A percentile compares a stretch with the other conserved stretches of the same genome.
Evolutionary conservation across 208 protist genomes (phyloP).

Genomic region (Trypanosoma cruzi): DNA sequence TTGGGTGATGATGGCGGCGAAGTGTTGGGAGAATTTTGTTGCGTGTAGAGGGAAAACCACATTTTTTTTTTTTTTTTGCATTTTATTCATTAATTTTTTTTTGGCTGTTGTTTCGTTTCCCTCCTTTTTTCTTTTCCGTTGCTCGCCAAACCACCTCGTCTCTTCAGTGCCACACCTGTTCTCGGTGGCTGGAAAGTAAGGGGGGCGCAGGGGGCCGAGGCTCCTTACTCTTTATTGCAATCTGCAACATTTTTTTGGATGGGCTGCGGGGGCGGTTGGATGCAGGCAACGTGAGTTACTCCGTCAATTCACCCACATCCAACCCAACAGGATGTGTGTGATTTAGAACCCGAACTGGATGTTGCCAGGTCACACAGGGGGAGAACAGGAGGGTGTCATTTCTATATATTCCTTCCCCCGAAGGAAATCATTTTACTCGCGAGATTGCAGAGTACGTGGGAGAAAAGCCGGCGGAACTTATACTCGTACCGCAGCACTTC

Average conservation of each 20-base stretch:
- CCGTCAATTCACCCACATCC: neutral
- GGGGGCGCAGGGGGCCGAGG: too few species aligned
- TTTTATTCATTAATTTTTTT: too few species aligned
- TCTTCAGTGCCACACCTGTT: too few species aligned
- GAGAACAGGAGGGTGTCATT: neutral
- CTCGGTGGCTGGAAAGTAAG: too few species aligned
- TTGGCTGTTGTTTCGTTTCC: too few species aligned
- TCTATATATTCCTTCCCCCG: constrained; percentile 7
- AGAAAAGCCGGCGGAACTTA: constrained; percentile 32
- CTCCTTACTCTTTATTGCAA: neutral
- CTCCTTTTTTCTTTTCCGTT: too few species aligned
- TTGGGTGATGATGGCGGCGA: neutral
- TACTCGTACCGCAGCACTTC: constrained; percentile 57
- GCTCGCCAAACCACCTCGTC: too few species aligned
- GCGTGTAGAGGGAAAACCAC: neutral
- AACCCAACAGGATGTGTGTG: neutral
- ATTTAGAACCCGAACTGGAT: neutral
- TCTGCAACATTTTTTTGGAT: neutral
- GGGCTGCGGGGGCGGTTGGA: too few species aligned
- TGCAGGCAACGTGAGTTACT: neutral
- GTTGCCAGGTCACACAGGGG: neutral
- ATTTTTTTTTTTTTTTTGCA: neutral
- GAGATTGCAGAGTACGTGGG: constrained; percentile 49
- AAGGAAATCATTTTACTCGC: constrained; percentile 37
- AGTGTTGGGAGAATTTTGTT: neutral